phyloP scores from a whole-genome alignment of 2,329 filamentous ascomycete species.

The Conoideocrella luteorostrata region DNA sequence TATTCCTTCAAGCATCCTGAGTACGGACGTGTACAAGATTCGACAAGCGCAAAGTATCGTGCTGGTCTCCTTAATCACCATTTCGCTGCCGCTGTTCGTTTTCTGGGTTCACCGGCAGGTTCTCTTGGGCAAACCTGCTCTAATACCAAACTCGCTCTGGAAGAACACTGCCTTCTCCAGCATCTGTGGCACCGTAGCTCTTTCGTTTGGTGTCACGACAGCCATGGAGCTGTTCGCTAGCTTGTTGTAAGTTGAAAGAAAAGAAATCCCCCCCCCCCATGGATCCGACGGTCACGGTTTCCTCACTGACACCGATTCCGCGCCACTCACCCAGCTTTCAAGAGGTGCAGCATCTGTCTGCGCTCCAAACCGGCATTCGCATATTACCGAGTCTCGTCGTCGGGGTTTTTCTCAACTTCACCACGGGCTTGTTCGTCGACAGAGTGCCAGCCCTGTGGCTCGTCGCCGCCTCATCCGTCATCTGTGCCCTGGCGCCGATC shows the following conservation, averaged over 20 bases:
- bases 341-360: constrained; percentile 38
- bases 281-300: background rate
- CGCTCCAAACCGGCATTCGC: constrained; percentile 37
- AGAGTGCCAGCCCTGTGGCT: constrained; percentile 33
- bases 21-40: constrained; percentile 33
- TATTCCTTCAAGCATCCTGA: constrained; percentile 22
- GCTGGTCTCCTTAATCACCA: constrained; percentile 36
- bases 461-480: constrained; percentile 30
- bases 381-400: constrained; percentile 40
- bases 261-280: too few species aligned
- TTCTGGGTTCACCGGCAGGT: constrained; percentile 48
- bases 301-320: background rate
- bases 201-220: constrained; percentile 40
- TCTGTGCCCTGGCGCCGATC: constrained; percentile 40
- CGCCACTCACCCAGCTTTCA: constrained; percentile 35
- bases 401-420: constrained; percentile 35
- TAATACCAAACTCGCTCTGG: constrained; percentile 60
- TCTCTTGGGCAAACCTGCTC: constrained; percentile 36
- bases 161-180: constrained; percentile 48
- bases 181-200: constrained; percentile 44
- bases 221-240: constrained; percentile 40
- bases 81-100: constrained; percentile 42
- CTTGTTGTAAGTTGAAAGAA: constrained; percentile 35
- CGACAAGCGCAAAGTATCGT: constrained; percentile 36
- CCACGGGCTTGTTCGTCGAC: constrained; percentile 39